Evolutionary conservation across 768 basidiomycete species (phyloP).

Genomic region (Hericium coralloides): DNA sequence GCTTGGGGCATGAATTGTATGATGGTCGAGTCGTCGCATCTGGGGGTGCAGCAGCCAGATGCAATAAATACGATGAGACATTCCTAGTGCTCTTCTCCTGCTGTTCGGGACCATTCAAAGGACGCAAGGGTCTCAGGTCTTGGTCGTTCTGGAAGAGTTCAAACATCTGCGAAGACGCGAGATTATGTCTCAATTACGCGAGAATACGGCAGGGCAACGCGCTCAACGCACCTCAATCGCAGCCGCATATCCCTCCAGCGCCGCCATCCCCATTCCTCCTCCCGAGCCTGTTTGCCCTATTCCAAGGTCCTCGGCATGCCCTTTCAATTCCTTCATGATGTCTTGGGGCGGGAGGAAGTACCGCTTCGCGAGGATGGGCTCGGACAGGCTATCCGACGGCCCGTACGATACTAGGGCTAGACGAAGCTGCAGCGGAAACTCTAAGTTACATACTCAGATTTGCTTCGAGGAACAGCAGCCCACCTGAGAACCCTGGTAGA

Average conservation of each 20-base stretch:
- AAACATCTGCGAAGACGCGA: slow-evolving; percentile 9
- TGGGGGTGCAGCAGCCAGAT: slow-evolving; percentile 13
- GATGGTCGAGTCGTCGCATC: slow-evolving; percentile 8
- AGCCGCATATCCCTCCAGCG: slow-evolving; percentile 13
- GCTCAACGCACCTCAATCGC: slow-evolving; percentile 10
- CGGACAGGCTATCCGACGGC: slow-evolving; percentile 6
- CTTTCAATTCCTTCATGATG: slow-evolving; percentile 11
- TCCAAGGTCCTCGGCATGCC: slow-evolving; percentile 6
- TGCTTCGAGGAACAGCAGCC: not conserved
- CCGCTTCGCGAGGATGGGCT: slow-evolving; percentile 14
- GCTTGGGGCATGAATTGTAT: slow-evolving; percentile 6
- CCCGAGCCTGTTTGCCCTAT: slow-evolving; percentile 13
- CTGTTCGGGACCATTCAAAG: slow-evolving; percentile 1
- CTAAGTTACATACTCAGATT: not conserved
- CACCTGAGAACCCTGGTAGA: slow-evolving; percentile 1
- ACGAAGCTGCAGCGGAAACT: no score
- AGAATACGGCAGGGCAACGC: not conserved
- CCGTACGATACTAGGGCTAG: slow-evolving; percentile 17
- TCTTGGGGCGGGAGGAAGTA: slow-evolving; percentile 9
- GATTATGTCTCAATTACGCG: not conserved
- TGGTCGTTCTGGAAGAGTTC: slow-evolving; percentile 6
- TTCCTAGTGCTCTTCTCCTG: slow-evolving; percentile 5
- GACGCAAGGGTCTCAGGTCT: slow-evolving; percentile 7
- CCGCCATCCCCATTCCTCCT: slow-evolving; percentile 12
- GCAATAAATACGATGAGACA: slow-evolving; percentile 9